Conservation (phyloP, 805 yeast species). For the Cyberlindnera xylosilytica region DNA sequence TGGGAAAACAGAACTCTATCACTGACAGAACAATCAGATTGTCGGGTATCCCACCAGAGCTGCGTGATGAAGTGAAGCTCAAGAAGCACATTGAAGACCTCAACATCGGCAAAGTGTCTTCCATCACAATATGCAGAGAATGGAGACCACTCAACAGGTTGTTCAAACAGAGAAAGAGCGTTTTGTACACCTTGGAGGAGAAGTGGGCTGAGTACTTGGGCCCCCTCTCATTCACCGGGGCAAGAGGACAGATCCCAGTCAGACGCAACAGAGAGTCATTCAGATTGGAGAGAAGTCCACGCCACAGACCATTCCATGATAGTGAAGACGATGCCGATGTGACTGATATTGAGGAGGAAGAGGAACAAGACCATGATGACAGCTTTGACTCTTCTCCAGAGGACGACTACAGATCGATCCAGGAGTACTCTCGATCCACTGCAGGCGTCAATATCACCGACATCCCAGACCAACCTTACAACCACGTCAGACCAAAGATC, state of each 20-base stretch:
- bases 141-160: conserved; percentile 75
- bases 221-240: conserved; percentile 24
- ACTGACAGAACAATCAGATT: conserved; percentile 88
- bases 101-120: conserved; percentile 75
- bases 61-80: conserved; percentile 68
- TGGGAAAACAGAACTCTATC: conserved; percentile 83
- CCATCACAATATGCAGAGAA: conserved; percentile 78
- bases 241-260: conserved; percentile 22
- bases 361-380: conserved; percentile 6
- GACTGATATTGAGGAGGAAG: conserved; percentile 12
- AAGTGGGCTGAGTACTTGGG: conserved; percentile 72
- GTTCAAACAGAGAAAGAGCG: conserved; percentile 52
- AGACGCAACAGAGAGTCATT: conserved; percentile 26
- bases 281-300: conserved; percentile 21
- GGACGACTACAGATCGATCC: conserved; percentile 23
- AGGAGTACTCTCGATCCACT: conserved; percentile 20
- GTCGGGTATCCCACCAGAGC: conserved; percentile 82
- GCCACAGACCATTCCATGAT: conserved; percentile 9
- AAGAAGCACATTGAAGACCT: conserved; percentile 73
- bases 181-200: conserved; percentile 59
- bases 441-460: conserved; percentile 19
- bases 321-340: conserved; percentile 13
- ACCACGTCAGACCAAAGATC: conserved; percentile 57
- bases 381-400: conserved; percentile 9
- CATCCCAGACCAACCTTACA: conserved; percentile 17